These are phyloP conservation scores for Fusarium illudens DNA, from an alignment of 2,329 filamentous ascomycete genomes.

Conservation along the genomic window DNA sequence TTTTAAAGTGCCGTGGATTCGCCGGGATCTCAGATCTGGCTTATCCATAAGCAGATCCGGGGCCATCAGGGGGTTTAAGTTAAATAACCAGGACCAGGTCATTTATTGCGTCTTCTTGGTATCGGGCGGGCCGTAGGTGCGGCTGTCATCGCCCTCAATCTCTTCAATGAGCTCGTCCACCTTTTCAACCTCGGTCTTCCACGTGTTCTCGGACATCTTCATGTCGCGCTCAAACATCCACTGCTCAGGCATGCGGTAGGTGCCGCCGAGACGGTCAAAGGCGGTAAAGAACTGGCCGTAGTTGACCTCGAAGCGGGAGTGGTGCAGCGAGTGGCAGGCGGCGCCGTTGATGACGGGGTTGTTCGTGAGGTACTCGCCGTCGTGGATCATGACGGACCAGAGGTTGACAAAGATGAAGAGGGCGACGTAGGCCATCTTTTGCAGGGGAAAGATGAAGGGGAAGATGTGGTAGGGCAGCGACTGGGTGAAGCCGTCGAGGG, in stretches of 20 bases:
- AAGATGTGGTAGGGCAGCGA: slow-evolving; percentile 92
- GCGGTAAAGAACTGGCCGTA: slow-evolving; percentile 94
- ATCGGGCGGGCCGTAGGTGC: slow-evolving; percentile 53
- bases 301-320: slow-evolving; percentile 69
- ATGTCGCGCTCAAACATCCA: slow-evolving; percentile 85
- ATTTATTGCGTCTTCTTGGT: slow-evolving; percentile 55
- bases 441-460: slow-evolving; percentile 90
- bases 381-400: slow-evolving; percentile 96
- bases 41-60: neutral
- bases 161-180: slow-evolving; percentile 74
- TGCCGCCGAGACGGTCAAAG: slow-evolving; percentile 88
- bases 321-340: slow-evolving; percentile 85
- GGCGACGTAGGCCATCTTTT: slow-evolving; percentile 86
- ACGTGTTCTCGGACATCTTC: slow-evolving; percentile 84
- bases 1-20: neutral
- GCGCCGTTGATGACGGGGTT: slow-evolving; percentile 93
- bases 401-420: slow-evolving; percentile 95
- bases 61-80: neutral
- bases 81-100: neutral
- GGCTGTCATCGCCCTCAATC: slow-evolving; percentile 68
- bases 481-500: slow-evolving; percentile 88
- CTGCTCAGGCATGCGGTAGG: slow-evolving; percentile 85
- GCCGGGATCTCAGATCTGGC: neutral
- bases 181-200: slow-evolving; percentile 72
- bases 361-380: slow-evolving; percentile 93